Evolutionary conservation across 192 early-diverging fungal species (phyloP).

Genomic region (Dissophora globulifera): DNA sequence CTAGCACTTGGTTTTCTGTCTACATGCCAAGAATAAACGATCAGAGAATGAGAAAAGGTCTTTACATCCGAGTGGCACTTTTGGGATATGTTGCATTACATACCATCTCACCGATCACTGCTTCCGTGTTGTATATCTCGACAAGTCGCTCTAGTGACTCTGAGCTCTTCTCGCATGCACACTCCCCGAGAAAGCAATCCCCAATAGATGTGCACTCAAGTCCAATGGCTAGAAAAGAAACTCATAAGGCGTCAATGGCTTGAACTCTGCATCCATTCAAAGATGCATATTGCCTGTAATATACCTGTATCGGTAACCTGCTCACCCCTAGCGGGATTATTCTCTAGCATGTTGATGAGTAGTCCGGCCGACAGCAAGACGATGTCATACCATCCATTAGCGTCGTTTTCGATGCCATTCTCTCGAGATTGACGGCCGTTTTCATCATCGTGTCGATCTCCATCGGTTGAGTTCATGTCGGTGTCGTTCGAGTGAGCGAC

Average conservation of each 20-base stretch:
- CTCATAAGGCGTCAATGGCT: not conserved
- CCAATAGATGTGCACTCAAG: constrained; percentile 34
- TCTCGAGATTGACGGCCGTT: not conserved
- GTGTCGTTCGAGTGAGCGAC: too few relatives aligned
- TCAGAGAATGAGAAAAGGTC: not conserved
- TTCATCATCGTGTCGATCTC: not conserved
- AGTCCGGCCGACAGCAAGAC: constrained; percentile 39
- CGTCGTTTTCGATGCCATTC: constrained; percentile 22
- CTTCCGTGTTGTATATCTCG: constrained; percentile 42
- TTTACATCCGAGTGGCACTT: not conserved
- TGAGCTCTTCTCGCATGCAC: constrained; percentile 27
- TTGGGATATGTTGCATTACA: not conserved
- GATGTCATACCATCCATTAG: constrained; percentile 45
- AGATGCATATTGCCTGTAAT: not conserved
- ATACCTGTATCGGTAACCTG: constrained; percentile 28
- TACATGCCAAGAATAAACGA: not conserved
- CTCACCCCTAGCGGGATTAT: constrained; percentile 4
- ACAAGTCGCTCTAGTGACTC: constrained; percentile 40
- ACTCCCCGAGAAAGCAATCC: constrained; percentile 33
- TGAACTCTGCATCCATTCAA: not conserved
- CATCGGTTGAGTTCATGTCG: not conserved
- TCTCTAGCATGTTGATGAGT: constrained; percentile 48
- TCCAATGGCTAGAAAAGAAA: constrained; percentile 22
- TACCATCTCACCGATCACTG: constrained; percentile 36
- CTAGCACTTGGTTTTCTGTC: constrained; percentile 39